phyloP scores from a whole-genome alignment of 495 filamentous ascomycete species.

The Cetradonia linearis region DNA sequence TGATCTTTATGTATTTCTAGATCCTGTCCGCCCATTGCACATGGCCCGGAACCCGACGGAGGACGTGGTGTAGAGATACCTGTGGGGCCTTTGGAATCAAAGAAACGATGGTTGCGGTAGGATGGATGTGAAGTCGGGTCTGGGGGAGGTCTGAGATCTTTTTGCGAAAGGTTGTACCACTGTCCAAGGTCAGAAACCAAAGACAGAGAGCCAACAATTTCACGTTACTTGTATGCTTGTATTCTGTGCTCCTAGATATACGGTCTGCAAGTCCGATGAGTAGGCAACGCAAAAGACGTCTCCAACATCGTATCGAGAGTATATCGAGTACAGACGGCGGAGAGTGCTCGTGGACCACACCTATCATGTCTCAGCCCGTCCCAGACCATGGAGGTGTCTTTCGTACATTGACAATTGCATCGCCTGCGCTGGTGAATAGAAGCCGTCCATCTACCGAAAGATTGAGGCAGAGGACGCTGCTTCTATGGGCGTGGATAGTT shows the following conservation, averaged over 20 bases:
- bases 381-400: background rate
- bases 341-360: constrained; percentile 57
- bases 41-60: constrained; percentile 19
- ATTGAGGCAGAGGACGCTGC: constrained; percentile 78
- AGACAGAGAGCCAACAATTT: constrained; percentile 37
- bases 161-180: constrained; percentile 54
- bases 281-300: constrained; percentile 91
- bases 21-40: constrained; percentile 46
- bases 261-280: constrained; percentile 62
- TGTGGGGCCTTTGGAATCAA: constrained; percentile 79
- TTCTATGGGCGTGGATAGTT: constrained; percentile 73
- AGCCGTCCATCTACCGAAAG: constrained; percentile 62
- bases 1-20: constrained; percentile 77
- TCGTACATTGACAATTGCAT: constrained; percentile 85
- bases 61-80: constrained; percentile 65
- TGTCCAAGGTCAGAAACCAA: constrained; percentile 25
- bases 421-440: constrained; percentile 87
- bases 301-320: constrained; percentile 88
- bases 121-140: constrained; percentile 63
- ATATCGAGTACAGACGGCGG: constrained; percentile 71
- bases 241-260: constrained; percentile 91
- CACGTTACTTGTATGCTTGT: constrained; percentile 67
- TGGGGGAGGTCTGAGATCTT: constrained; percentile 45
- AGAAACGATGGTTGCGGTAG: constrained; percentile 80
- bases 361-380: constrained; percentile 31